Base-by-base conservation (phyloP, 352 stramenopile species). In the Thraustochytrium striatum region DNA sequence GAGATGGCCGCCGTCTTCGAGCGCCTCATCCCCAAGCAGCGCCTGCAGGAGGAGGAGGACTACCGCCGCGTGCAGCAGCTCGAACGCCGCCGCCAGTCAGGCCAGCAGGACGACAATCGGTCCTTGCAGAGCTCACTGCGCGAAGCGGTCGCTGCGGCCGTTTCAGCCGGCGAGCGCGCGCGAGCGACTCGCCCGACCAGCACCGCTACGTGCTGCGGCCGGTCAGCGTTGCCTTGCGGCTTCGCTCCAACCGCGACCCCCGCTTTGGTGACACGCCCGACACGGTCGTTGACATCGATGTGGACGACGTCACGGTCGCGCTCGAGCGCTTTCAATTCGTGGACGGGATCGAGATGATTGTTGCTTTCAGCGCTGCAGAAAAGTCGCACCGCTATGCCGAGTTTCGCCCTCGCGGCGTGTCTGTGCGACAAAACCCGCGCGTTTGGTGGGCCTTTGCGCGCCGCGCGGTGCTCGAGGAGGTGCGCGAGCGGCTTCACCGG, bases 1-100 rank as follows among this genome's bases (percentile, higher is more conserved):
- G 65, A 75, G 50, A 75, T 75, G 65, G 65, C 65, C n/a, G 65
- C 65, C 5, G 35, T 70, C 7, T 75, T 75, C 36, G 65, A 61
- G 25, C 65, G 65, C 25, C 43, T 75, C 30, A 75, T 75, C 16
- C 44, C 65, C 44, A 75, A 61, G 39, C 44, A 38, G 11, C 44
- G 52, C 9, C 44, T 61, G 44, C 65, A 75, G 32, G 65, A 75
- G 36, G 65, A 75, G 30, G 65, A 75, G 36, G 65, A 75, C 47
- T 72, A 35, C 9, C 39, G 65, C 0, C 65, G 43, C 30, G 44
- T 75, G 11, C 41, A 58, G 11, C 16, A 55, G 47, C 25, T 55
- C 16, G 47, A 55, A 25, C 47, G 47, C 16, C 47, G 25, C 16
- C 16, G 16, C 16, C 47, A 55, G 47, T 55, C 47, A 55, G 25